Base-by-base conservation (phyloP, 768 basidiomycete species). In the Boletus sp. region DNA sequence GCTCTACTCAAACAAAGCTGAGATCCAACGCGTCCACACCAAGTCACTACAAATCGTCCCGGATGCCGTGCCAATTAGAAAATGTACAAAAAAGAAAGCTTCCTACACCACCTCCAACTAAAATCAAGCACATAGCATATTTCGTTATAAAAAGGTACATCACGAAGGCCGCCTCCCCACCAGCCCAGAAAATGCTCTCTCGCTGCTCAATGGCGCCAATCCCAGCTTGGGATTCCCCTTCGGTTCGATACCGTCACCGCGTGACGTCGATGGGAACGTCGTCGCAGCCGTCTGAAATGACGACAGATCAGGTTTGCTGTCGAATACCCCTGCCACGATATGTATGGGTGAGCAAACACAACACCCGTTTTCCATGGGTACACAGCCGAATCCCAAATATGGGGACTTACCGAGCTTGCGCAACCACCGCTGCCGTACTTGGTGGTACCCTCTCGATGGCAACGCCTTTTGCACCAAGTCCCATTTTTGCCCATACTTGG, bases 361-460 rank as follows among this genome's bases (percentile, higher is more conserved):
- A n/a, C 3, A 10, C 21, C n/a, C 11, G 29, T 21, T 27, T 37
- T 9, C 13, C 23, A 19, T 10, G 7, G 27, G 13, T 23, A 21
- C 14, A 23, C 14, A 32, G 14, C 7, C 43, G 25, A 25, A 35
- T 17, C 15, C 23, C 34, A 14, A 0, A 27, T 7, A 17, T 3
- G 5, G 10, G 14, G 33, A 49, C 70, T 40, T 42, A 70, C 75
- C 74, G 2, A 75, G 51, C 53, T 75, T 76, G 42, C 74, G 65
- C 50, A 75, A 60, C 74, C 75, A 76, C n/a, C 75, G 65, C 48
- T 75, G 74, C 3, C 74, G 71, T 39, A 76, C 75, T 60, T 77
- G 74, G 49, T 77, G 75, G 47, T 75, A 75, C 1, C 75, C 72
- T 46, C 75, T 60, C 35, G 72, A 73, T 21, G 74, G 72, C 41